Base-by-base conservation (phyloP, 2,329 filamentous ascomycete species). In the Venturia nashicola region DNA sequence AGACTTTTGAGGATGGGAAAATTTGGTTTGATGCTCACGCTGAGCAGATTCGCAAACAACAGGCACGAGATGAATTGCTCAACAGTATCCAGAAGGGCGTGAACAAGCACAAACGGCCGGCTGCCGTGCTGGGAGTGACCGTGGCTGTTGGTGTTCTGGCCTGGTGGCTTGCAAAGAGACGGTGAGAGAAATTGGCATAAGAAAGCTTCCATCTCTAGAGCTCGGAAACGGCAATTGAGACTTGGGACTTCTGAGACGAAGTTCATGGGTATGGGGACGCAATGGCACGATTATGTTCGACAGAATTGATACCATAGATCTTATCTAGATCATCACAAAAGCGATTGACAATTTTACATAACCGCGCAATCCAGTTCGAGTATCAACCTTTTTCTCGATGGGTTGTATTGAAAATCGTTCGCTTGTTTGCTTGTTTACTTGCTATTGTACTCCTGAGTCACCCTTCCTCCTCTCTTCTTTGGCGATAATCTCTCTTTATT, bases 11-110 rank as follows among this genome's bases (percentile, higher is more conserved):
- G 77, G 67, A 63, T 16, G 61, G 61, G 1, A 32, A 57, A 9
- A 39, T n/a, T 12, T 57, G 44, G 66, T 93, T 97, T 69, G 76
- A 83, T 46, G 80, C 80, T 67, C 93, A 97, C 72, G 84, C 85
- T 3, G 79, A 78, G 64, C 87, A 96, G 69, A 77, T 97, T n/a
- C 77, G 79, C 64, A 83, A 86, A 74, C 79, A 83, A 61, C 87
- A 95, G 71, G 75, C 76, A 43, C 76, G 79, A 40, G 76, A 84
- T 66, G 79, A 79, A 67, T 72, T 81, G 12, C 67, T 81, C 36
- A 76, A 69, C 63, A 69, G 67, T 11, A 59, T 71, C 39, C 69
- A 66, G 16, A 64, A 76, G 59, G 73, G 80, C 34, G 68, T 88
- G 32, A 86, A 84, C 83, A 78, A 77, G 67, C 88, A 94, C 74